Conservation (phyloP, 306 rosid species). For the Cicer yamashitae region DNA sequence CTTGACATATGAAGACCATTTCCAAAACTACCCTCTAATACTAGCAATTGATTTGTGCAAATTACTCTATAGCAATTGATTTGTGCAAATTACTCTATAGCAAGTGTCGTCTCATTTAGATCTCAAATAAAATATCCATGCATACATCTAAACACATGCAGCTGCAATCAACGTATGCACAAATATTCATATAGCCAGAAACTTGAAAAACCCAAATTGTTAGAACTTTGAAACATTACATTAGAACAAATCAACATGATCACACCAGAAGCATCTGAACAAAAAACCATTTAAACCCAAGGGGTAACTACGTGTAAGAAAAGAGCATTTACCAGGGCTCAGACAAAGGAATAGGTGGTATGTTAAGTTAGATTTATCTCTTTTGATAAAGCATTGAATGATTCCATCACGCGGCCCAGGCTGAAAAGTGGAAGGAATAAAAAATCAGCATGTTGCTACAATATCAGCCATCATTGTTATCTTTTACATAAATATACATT, state of each 20-base stretch:
- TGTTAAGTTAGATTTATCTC: slow-evolving; percentile 83
- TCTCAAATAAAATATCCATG: slow-evolving; percentile 20
- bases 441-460: slow-evolving; percentile 27
- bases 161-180: slow-evolving; percentile 10
- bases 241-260: slow-evolving; percentile 5
- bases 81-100: not conserved
- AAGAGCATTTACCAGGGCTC: slow-evolving; percentile 66
- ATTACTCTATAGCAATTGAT: not conserved
- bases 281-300: not conserved
- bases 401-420: slow-evolving; percentile 83
- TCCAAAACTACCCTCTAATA: not conserved
- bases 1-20: slow-evolving; percentile 8
- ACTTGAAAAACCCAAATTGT: not conserved
- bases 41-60: not conserved
- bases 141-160: not conserved
- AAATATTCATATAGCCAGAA: not conserved
- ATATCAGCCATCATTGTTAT: slow-evolving; percentile 2
- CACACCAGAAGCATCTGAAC: slow-evolving; percentile 33
- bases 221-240: not conserved
- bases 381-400: slow-evolving; percentile 82
- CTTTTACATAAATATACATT: slow-evolving; percentile 22
- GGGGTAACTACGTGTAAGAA: not conserved
- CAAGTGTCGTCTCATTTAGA: not conserved
- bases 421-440: slow-evolving; percentile 55
- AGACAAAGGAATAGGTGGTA: slow-evolving; percentile 83